Conservation (phyloP, 2,329 filamentous ascomycete genomes). For the Lithohypha guttulata region DNA sequence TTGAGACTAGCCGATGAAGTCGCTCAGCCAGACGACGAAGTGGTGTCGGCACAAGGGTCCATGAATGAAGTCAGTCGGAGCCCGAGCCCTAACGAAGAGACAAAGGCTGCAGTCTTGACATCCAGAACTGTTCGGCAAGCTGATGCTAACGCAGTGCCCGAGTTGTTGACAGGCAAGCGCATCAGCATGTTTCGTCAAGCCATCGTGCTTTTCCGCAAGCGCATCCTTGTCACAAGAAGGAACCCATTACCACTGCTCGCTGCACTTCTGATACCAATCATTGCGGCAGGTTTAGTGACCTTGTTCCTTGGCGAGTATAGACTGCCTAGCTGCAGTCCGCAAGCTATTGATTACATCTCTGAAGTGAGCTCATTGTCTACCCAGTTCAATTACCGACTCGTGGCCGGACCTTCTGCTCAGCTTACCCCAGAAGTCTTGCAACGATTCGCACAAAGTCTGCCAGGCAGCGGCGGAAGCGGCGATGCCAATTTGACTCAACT, state of each 20-base stretch:
- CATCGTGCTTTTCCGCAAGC: constrained; percentile 65
- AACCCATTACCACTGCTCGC: constrained; percentile 68
- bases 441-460: constrained; percentile 22
- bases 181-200: constrained; percentile 62
- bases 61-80: constrained; percentile 16
- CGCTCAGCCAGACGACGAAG: constrained; percentile 23
- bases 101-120: constrained; percentile 9
- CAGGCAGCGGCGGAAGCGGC: constrained; percentile 23
- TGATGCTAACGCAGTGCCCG: constrained; percentile 21
- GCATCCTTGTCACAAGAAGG: constrained; percentile 62
- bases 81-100: constrained; percentile 3
- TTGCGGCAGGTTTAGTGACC: constrained; percentile 67
- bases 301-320: constrained; percentile 56
- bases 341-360: constrained; percentile 29
- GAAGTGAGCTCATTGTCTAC: constrained; percentile 24
- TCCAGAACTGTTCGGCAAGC: constrained; percentile 9
- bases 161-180: constrained; percentile 55
- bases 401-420: constrained; percentile 28
- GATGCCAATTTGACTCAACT: constrained; percentile 28
- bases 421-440: constrained; percentile 22
- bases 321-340: constrained; percentile 43
- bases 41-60: background rate
- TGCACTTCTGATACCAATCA: constrained; percentile 66
- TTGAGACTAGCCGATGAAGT: constrained; percentile 75
- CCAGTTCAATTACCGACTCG: constrained; percentile 26